Conservation (phyloP, 2,329 filamentous ascomycete species). For the Chalara sp. region DNA sequence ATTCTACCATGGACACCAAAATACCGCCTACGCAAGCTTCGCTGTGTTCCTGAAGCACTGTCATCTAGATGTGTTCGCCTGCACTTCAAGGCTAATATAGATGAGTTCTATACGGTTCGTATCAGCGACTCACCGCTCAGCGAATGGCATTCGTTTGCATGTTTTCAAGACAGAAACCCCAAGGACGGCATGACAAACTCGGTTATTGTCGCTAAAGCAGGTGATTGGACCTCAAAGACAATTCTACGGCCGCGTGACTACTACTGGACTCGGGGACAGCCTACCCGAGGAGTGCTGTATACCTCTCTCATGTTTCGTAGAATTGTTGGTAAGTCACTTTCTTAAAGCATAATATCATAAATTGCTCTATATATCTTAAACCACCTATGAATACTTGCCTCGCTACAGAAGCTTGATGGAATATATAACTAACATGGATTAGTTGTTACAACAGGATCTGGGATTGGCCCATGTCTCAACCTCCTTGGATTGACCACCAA, state of each 20-base stretch:
- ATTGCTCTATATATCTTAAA: too few species aligned
- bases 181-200: slow-evolving; percentile 52
- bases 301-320: slow-evolving; percentile 59
- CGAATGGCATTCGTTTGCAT: slow-evolving; percentile 73
- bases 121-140: slow-evolving; percentile 55
- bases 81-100: slow-evolving; percentile 49
- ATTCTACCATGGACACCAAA: not conserved
- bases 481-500: not conserved
- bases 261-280: slow-evolving; percentile 62
- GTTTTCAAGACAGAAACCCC: slow-evolving; percentile 53
- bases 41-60: too few species aligned
- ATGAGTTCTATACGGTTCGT: slow-evolving; percentile 45
- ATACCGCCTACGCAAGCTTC: too few species aligned
- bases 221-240: slow-evolving; percentile 63
- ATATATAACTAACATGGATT: too few species aligned
- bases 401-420: too few species aligned
- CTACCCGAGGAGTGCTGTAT: slow-evolving; percentile 60
- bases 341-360: too few species aligned
- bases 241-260: slow-evolving; percentile 55
- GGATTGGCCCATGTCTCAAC: slow-evolving; percentile 56
- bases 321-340: slow-evolving; percentile 35
- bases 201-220: slow-evolving; percentile 63
- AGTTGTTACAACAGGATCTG: slow-evolving; percentile 65
- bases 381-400: too few species aligned
- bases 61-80: slow-evolving; percentile 41